Evolutionary conservation across 2,329 filamentous ascomycete genomes (phyloP), one percentile per base, ranked within the genome.

Genomic region (Dothideomycetidae sp.): DNA sequence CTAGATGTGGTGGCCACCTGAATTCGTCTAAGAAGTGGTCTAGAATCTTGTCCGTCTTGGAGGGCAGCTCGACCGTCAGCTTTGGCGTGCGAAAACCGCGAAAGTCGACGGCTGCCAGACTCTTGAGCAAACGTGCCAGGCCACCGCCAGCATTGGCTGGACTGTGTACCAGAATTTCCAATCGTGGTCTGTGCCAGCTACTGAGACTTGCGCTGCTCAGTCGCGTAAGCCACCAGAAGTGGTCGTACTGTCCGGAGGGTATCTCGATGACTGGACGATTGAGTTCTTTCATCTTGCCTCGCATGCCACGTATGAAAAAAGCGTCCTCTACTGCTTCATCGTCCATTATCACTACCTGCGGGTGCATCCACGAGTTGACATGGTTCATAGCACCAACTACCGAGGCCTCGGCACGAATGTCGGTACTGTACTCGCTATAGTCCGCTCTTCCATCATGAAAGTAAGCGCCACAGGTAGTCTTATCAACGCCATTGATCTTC

Each of bases 91-190:
- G 63, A 29, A 79, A 64, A 1, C 78, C 77, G 32, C 74, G 69
- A 53, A 85, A 88, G 53, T 94, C 84, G 4, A 82, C 83, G 5
- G 64, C 62, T 44, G 71, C 66, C 16, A 98, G 66, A 3, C 85
- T 93, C 42, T 71, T 70, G 3, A 98, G 68, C 19, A 94, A 66
- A 39, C 83, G 70, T 35, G 83, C 71, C 18, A 94, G 55, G 35
- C 78, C 80, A 9, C 82, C 85, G 2, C 81, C 78, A 13, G 79
- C 76, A 5, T 68, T 67, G 3, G 74, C 61, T 5, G 75, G 70
- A 1, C 81, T 83, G 42, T 92, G 82, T 5, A 96, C 72, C 10
- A 94, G 57, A 37, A 98, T 81, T 46, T 96, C 84, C 43, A 96
- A 67, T 26, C 68, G 73, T 4, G 82, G 66, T 32, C 74, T 71